Evolutionary conservation across 306 rosid genomes (phyloP).

Genomic region (Cicer cuneatum): DNA sequence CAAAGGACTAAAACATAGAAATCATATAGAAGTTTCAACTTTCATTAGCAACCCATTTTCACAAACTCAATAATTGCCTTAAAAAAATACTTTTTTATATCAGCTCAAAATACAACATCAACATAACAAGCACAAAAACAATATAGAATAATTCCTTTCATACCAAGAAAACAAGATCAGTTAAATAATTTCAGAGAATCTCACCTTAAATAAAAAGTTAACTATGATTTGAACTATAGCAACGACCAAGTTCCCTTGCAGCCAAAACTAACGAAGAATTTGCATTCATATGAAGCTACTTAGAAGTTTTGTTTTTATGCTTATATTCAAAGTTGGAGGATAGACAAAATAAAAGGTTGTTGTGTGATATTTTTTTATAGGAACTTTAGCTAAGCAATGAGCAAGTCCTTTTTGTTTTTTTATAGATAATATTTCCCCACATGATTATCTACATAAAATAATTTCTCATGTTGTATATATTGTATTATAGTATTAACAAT

Average conservation of each 20-base stretch:
- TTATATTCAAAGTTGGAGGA: conserved; percentile 42
- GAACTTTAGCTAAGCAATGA: conserved; percentile 22
- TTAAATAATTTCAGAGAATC: conserved; percentile 26
- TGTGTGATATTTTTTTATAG: conserved; percentile 31
- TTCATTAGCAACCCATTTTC: conserved; percentile 37
- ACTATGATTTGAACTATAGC: conserved; percentile 28
- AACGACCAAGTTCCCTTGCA: conserved; percentile 4
- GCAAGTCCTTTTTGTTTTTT: conserved; percentile 20
- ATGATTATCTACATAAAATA: background rate
- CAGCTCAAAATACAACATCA: conserved; percentile 30
- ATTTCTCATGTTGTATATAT: too few species aligned
- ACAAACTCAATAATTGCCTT: conserved; percentile 26
- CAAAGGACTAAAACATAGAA: conserved; percentile 12
- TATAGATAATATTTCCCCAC: background rate
- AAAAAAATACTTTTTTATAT: conserved; percentile 10
- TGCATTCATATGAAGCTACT: conserved; percentile 21
- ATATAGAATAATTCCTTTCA: conserved; percentile 20
- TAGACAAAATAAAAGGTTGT: conserved; percentile 30
- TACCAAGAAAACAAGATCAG: conserved; percentile 37
- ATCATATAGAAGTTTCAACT: conserved; percentile 24
- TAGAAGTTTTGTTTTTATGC: conserved; percentile 25
- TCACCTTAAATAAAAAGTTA: conserved; percentile 31
- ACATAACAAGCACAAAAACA: background rate
- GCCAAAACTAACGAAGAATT: background rate
- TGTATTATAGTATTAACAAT: too few species aligned